These are phyloP conservation scores for Mucor mucedo DNA, from an alignment of 371 early-diverging fungal genomes.

Conservation along the genomic window DNA sequence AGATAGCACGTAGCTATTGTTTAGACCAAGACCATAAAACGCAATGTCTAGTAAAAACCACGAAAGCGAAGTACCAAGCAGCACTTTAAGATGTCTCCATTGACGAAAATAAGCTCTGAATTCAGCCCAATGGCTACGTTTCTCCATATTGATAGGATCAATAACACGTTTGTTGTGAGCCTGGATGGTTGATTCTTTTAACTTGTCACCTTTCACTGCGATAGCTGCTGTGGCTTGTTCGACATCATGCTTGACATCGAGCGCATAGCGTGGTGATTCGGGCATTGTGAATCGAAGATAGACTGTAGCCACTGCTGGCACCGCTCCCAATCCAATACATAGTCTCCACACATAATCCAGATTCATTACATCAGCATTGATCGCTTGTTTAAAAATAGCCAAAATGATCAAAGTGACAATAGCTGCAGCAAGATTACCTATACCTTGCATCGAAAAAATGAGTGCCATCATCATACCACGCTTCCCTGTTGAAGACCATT, in stretches of 20 bases:
- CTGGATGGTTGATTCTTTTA: conserved; percentile 14
- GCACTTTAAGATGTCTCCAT: conserved; percentile 52
- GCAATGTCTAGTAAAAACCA: conserved; percentile 80
- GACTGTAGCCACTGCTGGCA: conserved; percentile 64
- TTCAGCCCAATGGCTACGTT: conserved; percentile 27
- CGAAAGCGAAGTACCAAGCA: conserved; percentile 55
- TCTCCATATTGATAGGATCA: neutral
- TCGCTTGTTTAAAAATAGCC: conserved; percentile 58
- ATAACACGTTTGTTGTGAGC: conserved; percentile 25
- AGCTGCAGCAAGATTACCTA: conserved; percentile 76
- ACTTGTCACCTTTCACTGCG: conserved; percentile 26
- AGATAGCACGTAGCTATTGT: conserved; percentile 59
- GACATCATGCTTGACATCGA: conserved; percentile 72
- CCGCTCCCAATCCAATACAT: conserved; percentile 70
- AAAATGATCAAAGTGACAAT: conserved; percentile 67
- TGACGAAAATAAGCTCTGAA: conserved; percentile 59
- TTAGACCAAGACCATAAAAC: conserved; percentile 79
- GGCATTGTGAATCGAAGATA: conserved; percentile 87
- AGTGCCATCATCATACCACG: conserved; percentile 87
- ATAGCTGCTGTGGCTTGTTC: conserved; percentile 56
- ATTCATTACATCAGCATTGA: conserved; percentile 54
- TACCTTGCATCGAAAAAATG: conserved; percentile 89
- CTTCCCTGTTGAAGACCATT: conserved; percentile 76
- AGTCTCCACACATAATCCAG: conserved; percentile 87
- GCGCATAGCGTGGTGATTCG: conserved; percentile 85